Evolutionary conservation across 345 rosid genomes (phyloP).

Genomic region (Fremontodendron californicum): DNA sequence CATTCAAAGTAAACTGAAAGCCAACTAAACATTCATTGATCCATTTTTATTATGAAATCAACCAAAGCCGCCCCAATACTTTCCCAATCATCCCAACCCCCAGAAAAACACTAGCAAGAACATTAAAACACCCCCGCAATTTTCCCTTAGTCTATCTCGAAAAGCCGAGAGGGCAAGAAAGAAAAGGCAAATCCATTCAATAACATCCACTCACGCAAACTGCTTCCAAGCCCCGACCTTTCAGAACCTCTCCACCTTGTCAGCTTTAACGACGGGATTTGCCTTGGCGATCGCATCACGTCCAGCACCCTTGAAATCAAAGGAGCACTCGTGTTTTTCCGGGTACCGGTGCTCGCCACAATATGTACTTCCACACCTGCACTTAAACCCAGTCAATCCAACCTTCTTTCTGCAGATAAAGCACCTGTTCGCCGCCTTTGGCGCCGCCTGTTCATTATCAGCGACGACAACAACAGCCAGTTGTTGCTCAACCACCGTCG

Average conservation of each 20-base stretch:
- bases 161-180: not conserved
- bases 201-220: not conserved
- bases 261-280: slow-evolving; percentile 74
- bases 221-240: slow-evolving; percentile 20
- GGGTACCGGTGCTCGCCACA: slow-evolving; percentile 84
- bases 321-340: slow-evolving; percentile 65
- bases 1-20: slow-evolving; percentile 12
- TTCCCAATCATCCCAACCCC: not conserved
- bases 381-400: slow-evolving; percentile 73
- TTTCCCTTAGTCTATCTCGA: slow-evolving; percentile 6
- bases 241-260: slow-evolving; percentile 71
- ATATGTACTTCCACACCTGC: slow-evolving; percentile 71
- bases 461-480: not conserved
- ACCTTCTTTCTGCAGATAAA: slow-evolving; percentile 70
- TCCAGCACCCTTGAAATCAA: slow-evolving; percentile 73
- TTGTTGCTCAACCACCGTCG: not conserved
- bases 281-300: slow-evolving; percentile 67
- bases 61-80: not conserved
- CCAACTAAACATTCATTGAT: slow-evolving; percentile 26
- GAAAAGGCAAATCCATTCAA: not conserved
- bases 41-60: slow-evolving; percentile 32
- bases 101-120: not conserved
- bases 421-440: slow-evolving; percentile 46
- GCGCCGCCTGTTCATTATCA: slow-evolving; percentile 14
- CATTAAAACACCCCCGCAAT: not conserved